Conservation (phyloP, 768 basidiomycete genomes). For the Pholiota molesta region DNA sequence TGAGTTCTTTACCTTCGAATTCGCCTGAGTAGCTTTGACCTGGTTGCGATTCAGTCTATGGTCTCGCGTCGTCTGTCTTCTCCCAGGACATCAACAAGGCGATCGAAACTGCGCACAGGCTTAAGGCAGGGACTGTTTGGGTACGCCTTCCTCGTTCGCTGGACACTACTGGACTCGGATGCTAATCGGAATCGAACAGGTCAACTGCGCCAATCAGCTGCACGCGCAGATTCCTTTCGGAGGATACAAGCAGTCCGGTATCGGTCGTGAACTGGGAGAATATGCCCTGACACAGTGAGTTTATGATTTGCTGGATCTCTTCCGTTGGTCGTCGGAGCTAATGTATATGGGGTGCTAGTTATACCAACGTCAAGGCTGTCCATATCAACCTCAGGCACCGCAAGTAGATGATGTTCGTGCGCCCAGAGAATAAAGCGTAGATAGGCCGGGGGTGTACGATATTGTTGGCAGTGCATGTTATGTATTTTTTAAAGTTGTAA, state of each 20-base stretch:
- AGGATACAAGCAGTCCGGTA: constrained; percentile 75
- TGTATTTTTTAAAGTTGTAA: background rate
- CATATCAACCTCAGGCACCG: constrained; percentile 54
- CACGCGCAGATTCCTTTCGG: constrained; percentile 64
- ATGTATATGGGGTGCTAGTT: constrained; percentile 33
- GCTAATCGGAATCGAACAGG: constrained; percentile 23
- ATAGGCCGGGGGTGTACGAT: background rate
- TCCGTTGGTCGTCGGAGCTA: too few relatives aligned
- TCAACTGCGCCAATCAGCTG: constrained; percentile 47
- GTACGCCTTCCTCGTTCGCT: constrained; percentile 19
- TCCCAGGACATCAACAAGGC: constrained; percentile 73
- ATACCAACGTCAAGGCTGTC: constrained; percentile 61
- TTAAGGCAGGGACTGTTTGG: constrained; percentile 83
- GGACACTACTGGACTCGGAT: background rate
- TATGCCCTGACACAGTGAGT: constrained; percentile 60
- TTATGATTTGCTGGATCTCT: background rate
- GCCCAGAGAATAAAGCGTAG: too few relatives aligned
- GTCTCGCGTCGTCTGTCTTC: constrained; percentile 80
- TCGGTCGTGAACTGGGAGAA: constrained; percentile 71
- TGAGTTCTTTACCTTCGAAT: constrained; percentile 64
- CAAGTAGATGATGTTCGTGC: background rate
- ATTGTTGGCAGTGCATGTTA: background rate
- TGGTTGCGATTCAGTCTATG: constrained; percentile 43
- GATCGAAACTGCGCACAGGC: constrained; percentile 43
- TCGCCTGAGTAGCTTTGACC: constrained; percentile 43